Conservation (phyloP, 1,139 yeast genomes). For the Pneumocystis sp. region DNA sequence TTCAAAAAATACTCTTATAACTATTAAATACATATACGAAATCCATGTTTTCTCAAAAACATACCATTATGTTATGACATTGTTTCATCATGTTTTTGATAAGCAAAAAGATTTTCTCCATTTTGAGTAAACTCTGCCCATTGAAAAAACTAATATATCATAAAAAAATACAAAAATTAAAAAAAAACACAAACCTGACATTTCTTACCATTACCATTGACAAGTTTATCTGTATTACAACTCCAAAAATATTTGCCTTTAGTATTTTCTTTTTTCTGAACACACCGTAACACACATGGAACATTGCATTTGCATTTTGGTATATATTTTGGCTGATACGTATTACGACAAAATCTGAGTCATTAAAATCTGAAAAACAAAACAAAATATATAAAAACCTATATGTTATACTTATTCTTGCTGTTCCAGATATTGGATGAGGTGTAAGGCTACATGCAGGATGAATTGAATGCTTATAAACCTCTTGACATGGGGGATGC, state of each 20-base stretch:
- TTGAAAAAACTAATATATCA: neutral
- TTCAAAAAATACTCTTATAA: neutral
- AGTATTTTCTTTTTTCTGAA: neutral
- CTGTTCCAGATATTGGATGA: conserved; percentile 36
- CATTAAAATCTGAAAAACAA: neutral
- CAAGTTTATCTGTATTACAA: neutral
- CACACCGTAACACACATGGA: conserved; percentile 1
- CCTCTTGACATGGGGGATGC: conserved; percentile 62
- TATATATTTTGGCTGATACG: conserved; percentile 22
- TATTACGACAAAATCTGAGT: conserved; percentile 32
- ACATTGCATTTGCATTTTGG: conserved; percentile 40
- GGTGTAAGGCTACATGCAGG: conserved; percentile 22
- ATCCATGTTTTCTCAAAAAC: neutral
- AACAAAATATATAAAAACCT: conserved; percentile 6
- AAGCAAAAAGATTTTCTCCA: neutral
- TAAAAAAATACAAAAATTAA: neutral
- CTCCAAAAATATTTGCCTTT: neutral
- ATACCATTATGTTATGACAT: neutral
- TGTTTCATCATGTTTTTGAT: neutral
- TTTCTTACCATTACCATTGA: neutral
- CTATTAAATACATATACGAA: neutral
- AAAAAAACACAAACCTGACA: neutral
- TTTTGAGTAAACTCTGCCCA: neutral
- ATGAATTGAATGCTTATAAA: conserved; percentile 43
- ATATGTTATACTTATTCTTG: conserved; percentile 49